Evolutionary conservation across 2,329 filamentous ascomycete genomes (phyloP).

Genomic region (Monilinia fructigena): DNA sequence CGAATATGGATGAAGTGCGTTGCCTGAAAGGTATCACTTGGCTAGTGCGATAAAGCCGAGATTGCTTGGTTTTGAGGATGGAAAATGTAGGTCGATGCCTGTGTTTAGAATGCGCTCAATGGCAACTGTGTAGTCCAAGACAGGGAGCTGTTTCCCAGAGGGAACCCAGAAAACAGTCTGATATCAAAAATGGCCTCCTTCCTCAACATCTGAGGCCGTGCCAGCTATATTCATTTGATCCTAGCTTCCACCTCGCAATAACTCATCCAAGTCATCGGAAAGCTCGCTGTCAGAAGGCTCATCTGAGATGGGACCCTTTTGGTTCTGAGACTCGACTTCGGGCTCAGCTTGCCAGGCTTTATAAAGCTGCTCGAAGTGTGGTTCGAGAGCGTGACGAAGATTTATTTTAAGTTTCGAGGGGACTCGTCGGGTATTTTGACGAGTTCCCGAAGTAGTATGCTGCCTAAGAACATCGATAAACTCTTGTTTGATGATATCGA

Average conservation of each 20-base stretch:
- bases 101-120: too few species aligned
- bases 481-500: neutral
- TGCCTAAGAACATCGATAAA: neutral
- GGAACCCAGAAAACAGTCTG: neutral
- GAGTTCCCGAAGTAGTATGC: neutral
- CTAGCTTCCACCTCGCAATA: neutral
- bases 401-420: neutral
- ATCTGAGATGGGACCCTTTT: neutral
- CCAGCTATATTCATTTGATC: neutral
- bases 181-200: neutral
- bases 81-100: neutral
- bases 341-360: constrained; percentile 1
- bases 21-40: neutral
- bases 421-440: neutral
- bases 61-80: neutral
- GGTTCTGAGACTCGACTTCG: neutral
- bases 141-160: neutral
- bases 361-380: neutral
- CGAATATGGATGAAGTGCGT: neutral
- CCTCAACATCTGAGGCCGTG: neutral
- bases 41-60: neutral
- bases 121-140: neutral
- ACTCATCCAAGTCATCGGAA: neutral
- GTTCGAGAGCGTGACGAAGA: neutral
- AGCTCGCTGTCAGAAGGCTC: neutral